A percentile compares a stretch with the other conserved stretches of the same genome.
Conservation (phyloP, 306 rosid genomes). For the Sechiopsis laciniata region DNA sequence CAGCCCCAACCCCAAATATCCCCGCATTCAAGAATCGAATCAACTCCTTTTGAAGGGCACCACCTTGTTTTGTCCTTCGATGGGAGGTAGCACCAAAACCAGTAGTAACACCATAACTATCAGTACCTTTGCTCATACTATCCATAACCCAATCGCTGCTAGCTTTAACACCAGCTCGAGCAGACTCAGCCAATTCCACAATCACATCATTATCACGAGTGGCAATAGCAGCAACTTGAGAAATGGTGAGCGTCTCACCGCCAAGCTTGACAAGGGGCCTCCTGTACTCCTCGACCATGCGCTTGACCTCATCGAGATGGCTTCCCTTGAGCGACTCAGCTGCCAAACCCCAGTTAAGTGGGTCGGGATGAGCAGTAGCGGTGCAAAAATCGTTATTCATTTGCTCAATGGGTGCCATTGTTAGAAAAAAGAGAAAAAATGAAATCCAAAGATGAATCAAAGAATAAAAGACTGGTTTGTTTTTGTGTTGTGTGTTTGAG, state of each 20-base stretch:
- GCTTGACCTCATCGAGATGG: conserved; percentile 80
- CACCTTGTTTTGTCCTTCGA: conserved; percentile 34
- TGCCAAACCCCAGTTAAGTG: conserved; percentile 60
- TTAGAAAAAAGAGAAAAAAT: background rate
- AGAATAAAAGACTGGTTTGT: background rate
- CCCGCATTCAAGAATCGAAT: conserved; percentile 10
- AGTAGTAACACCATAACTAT: conserved; percentile 84
- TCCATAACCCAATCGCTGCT: too few relatives aligned
- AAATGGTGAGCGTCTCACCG: background rate
- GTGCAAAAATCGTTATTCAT: conserved; percentile 33
- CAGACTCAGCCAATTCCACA: background rate
- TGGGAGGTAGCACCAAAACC: conserved; percentile 30
- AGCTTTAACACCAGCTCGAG: background rate
- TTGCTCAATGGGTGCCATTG: conserved; percentile 35
- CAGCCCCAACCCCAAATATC: background rate
- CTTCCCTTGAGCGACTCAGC: conserved; percentile 60
- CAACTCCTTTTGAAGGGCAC: conserved; percentile 47
- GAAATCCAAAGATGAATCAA: background rate
- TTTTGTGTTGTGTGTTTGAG: too few relatives aligned
- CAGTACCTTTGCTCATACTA: conserved; percentile 52
- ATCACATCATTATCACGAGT: background rate
- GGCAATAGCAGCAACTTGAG: conserved; percentile 8
- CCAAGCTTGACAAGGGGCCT: conserved; percentile 54
- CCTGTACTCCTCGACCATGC: conserved; percentile 75
- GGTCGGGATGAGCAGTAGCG: conserved; percentile 32